Base-by-base conservation (phyloP, 2,329 filamentous ascomycete species). In the Allantophomopsis cytisporea region DNA sequence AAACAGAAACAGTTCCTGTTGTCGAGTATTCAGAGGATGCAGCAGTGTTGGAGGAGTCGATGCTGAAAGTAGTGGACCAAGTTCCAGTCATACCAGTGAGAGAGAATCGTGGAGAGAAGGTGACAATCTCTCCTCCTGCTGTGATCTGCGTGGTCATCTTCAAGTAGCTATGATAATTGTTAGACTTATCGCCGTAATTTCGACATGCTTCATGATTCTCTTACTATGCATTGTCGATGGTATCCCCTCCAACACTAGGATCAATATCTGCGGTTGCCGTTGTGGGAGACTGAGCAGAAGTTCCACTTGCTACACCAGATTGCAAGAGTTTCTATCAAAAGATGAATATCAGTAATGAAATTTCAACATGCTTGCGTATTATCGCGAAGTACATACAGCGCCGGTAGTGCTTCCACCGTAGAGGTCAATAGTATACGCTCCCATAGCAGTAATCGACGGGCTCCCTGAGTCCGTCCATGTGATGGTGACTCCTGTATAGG, bases 81-180 rank as follows among this genome's bases (percentile, higher is more conserved):
- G 59, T 59, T 31, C 77, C 77, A 2, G 68, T 76, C 77, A 83
- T 81, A 47, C 66, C 68, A 10, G 63, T 63, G 39, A 82, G 60
- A n/a, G 71, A 68, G 58, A 84, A 84, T 44, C 77, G 75, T 37
- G 61, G 49, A 10, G 76, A 80, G 53, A 68, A 81, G 50, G 71
- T 75, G 41, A 66, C 69, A 15, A 76, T 60, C 4, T 65, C 68
- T 23, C 69, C 69, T 31, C 72, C 69, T n/a, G 65, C 63, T 14
- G 64, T 62, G 5, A 65, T 66, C 6, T 64, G 63, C 13, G 74
- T 69, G 41, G 71, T 59, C 55, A 82, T 76, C 45, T 69, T 69
- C 13, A 77, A 54, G 54, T 75, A 79, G 56, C 71, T 75, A 47
- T 3, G 12, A n/a, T 8, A 10, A n/a, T 18, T 37, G 47, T 43